Base-by-base conservation (phyloP, 2,329 filamentous ascomycete species). In the Claviceps humidiphila region DNA sequence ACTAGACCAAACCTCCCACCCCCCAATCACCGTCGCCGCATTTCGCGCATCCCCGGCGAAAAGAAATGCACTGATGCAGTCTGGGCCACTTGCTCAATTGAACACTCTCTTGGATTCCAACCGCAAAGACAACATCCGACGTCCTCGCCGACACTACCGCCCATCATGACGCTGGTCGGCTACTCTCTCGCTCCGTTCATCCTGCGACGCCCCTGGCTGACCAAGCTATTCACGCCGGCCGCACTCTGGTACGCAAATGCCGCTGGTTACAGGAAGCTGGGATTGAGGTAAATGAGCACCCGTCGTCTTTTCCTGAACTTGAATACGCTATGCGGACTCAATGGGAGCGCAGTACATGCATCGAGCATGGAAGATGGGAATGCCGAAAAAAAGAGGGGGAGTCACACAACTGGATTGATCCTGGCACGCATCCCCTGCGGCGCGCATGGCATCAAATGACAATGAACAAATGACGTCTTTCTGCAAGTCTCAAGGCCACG, bases 231-330 rank as follows among this genome's bases (percentile, higher is more conserved):
- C 71, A 81, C 75, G 75, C 93, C 93, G 60, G 68, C 95, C 59
- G 81, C 90, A 71, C 80, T 82, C 66, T 95, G 89, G 89, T 97
- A 97, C 76, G 74, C 74, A 73, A 85, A 91, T 68, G 85, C 89
- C 63, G 80, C 90, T 63, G 91, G 91, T 68, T 95, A 96, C 80
- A 85, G 89, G 73, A 82, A 91, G 80, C 78, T 96, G 66, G 91
- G 91, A 65, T 78, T 96, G 73, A 87, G 78, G 89, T 95, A 85
- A 49, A 49, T 30, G 6, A 26, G 17, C 24, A 34, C 30, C 30
- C 9, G 9, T 22, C 16, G 20, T 26, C 26, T 16, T 7, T 7
- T 17, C 44, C 39, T 38, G 37, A 17, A 30, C 34, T 34, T 11
- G 30, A 34, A 11, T 11, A 34, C 30, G 30, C 30, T 34, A 34